Evolutionary conservation across 2,329 filamentous ascomycete species (phyloP).

Genomic region (Alternaria hordeiaustralica): DNA sequence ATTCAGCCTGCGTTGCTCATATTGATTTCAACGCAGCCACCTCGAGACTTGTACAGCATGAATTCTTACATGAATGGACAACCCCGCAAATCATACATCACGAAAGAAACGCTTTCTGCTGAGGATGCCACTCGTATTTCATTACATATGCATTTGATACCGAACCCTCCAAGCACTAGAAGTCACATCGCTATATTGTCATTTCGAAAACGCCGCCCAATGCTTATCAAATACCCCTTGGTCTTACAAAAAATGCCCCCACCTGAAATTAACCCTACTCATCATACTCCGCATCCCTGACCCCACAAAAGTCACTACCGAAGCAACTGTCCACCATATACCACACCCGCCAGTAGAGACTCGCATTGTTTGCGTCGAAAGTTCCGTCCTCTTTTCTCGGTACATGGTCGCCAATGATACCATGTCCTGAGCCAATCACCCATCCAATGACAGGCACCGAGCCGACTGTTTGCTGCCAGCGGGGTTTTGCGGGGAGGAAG

Average conservation of each 20-base stretch:
- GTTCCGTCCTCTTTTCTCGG: constrained; percentile 74
- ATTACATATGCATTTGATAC: not conserved
- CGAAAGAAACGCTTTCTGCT: not conserved
- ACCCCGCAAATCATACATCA: not conserved
- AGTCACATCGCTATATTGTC: constrained; percentile 2
- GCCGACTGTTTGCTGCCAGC: constrained; percentile 51
- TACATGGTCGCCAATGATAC: constrained; percentile 77
- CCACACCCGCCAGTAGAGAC: constrained; percentile 67
- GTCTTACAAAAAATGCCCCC: not conserved
- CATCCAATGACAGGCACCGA: constrained; percentile 59
- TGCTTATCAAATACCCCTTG: constrained; percentile 1
- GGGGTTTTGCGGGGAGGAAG: constrained; percentile 52
- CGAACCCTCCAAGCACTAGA: not conserved
- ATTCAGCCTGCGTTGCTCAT: not conserved
- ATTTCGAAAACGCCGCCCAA: constrained; percentile 10
- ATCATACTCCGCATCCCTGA: constrained; percentile 59
- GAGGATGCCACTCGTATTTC: not conserved
- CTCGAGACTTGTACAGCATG: not conserved
- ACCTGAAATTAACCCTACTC: constrained; percentile 24
- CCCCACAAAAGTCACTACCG: constrained; percentile 67
- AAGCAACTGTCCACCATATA: constrained; percentile 62
- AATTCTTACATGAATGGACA: not conserved
- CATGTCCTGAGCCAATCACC: constrained; percentile 53
- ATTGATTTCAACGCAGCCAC: not conserved
- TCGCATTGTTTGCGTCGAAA: constrained; percentile 75